Evolutionary conservation across 352 stramenopile species (phyloP), one percentile per base, ranked within the genome.

Genomic region (Pythium oligandrum): DNA sequence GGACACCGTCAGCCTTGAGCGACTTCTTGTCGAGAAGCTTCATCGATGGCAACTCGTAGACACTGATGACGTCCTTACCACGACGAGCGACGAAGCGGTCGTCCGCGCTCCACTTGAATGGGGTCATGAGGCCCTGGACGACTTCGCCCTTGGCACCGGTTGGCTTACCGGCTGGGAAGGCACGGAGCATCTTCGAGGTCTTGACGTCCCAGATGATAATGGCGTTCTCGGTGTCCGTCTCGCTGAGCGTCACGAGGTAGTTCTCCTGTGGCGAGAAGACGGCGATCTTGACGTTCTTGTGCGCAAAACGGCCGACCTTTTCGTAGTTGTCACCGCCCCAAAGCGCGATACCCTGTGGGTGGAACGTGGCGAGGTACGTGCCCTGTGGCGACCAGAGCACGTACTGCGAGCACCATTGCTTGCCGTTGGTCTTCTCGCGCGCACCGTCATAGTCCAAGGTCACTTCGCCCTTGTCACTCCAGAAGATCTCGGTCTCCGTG

Each of bases 371-470:
- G 44, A 99, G 77, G 71, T 99, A 99, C 53, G 81, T 96, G 51
- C 97, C 97, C 48, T 98, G 89, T 5, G 97, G 95, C 51, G 83
- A 98, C 97, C 97, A 99, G 63, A 97, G 76, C 48, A 98, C 92
- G 68, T 99, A 98, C 67, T 98, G 93, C 63, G 98, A 96, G 75
- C 96, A 99, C 97, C 96, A 99, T 66, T 93, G 77, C 64, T 98
- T 96, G 45, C 95, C 95, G 37, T 92, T 94, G 61, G 73, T 73
- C 76, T 98, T 99, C 70, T 99, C 96, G 10, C 96, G 84, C 53
- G 87, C 85, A 17, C 96, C 97, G 57, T 94, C 96, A 54, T 99
- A 99, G 54, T 98, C 94, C 4, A 98, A 71, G 46, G 92, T 72
- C 42, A 81, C 45, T 44, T 91, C 81, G 31, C 82, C 84, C 75